Evolutionary conservation across 768 basidiomycete species (phyloP).

Genomic region (Kwoniella mangroviensis): DNA sequence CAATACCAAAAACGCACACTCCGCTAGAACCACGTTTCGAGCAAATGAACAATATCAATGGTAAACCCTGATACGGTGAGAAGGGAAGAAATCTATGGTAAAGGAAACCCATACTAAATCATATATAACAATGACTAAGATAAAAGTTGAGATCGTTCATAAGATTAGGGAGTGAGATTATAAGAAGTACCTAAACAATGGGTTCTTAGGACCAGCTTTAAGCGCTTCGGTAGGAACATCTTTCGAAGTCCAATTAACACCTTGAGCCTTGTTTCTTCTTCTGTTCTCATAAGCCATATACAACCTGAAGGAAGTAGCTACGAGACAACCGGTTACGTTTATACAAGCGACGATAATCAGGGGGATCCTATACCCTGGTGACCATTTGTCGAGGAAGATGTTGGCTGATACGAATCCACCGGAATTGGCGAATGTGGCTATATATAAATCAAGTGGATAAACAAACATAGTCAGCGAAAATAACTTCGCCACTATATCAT

Average conservation of each 20-base stretch:
- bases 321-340: conserved; percentile 25
- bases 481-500: too few species aligned
- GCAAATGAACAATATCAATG: too few species aligned
- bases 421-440: conserved; percentile 32
- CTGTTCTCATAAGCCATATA: conserved; percentile 33
- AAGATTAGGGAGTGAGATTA: not conserved
- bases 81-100: too few species aligned
- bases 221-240: conserved; percentile 46
- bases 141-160: not conserved
- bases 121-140: too few species aligned
- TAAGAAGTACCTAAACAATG: conserved; percentile 38
- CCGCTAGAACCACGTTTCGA: too few species aligned
- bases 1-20: too few species aligned
- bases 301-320: conserved; percentile 23
- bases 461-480: not conserved
- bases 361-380: conserved; percentile 26
- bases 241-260: conserved; percentile 38
- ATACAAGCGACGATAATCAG: conserved; percentile 31
- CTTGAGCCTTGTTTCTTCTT: conserved; percentile 40
- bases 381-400: conserved; percentile 38
- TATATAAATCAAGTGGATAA: not conserved
- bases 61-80: too few species aligned
- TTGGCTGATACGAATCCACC: conserved; percentile 43
- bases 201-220: conserved; percentile 31
- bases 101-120: not conserved